Percentiles rank a stretch among this genome's conserved stretches.
phyloP scores from a whole-genome alignment of 2,329 filamentous ascomycete species.

The Thyridium curvatum region DNA sequence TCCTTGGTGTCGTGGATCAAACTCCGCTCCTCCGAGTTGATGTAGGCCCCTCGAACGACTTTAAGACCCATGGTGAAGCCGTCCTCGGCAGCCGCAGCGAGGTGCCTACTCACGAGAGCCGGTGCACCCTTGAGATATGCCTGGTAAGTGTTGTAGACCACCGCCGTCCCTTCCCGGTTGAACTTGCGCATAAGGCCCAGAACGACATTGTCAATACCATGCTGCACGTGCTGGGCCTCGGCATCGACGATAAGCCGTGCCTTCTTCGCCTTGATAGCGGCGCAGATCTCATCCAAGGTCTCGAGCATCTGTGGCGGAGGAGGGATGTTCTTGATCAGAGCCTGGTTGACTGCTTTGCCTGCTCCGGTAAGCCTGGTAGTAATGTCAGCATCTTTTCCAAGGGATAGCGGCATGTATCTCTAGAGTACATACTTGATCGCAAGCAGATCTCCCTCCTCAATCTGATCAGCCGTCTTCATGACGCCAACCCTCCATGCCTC shows the following conservation, averaged over 20 bases:
- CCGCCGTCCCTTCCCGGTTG: constrained; percentile 27
- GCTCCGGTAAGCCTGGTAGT: constrained; percentile 31
- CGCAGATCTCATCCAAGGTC: constrained; percentile 32
- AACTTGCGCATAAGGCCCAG: constrained; percentile 28
- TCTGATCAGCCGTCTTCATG: constrained; percentile 20
- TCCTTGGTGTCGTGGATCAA: constrained; percentile 48
- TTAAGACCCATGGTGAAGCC: constrained; percentile 49
- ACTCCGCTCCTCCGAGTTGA: constrained; percentile 38
- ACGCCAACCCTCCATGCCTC: constrained; percentile 27
- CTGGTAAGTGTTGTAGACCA: constrained; percentile 49
- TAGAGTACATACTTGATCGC: constrained; percentile 27
- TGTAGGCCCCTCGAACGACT: constrained; percentile 50
- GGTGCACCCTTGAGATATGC: constrained; percentile 45
- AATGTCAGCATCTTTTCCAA: not conserved
- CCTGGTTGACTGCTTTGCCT: constrained; percentile 28
- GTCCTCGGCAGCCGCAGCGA: constrained; percentile 35
- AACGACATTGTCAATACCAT: constrained; percentile 24
- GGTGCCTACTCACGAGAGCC: constrained; percentile 33
- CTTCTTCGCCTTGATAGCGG: constrained; percentile 26
- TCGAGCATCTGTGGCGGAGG: constrained; percentile 34
- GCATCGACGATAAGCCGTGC: constrained; percentile 39
- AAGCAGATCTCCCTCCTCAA: constrained; percentile 25
- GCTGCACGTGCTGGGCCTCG: constrained; percentile 37
- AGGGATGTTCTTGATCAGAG: constrained; percentile 23
- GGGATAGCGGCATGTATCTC: too few species aligned